Conservation (phyloP, 1,139 yeast genomes). For the Blastobotrys persicus region DNA sequence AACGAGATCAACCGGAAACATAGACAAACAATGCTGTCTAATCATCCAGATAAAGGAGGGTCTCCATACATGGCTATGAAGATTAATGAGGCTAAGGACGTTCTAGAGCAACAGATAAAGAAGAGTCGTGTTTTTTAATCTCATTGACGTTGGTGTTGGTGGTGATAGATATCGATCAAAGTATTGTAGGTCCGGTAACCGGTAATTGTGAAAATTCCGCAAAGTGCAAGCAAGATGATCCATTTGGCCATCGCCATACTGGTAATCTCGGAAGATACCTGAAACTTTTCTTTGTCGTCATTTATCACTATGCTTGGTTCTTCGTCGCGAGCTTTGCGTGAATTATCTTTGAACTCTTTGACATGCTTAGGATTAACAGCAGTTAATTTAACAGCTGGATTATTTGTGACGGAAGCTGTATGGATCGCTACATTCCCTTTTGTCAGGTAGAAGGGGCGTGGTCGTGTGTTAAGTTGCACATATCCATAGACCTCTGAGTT, state of each 20-base stretch:
- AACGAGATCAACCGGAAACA: constrained; percentile 53
- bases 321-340: background rate
- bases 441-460: constrained; percentile 1
- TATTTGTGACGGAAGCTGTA: background rate
- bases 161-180: background rate
- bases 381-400: background rate
- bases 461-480: background rate
- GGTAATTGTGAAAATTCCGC: background rate
- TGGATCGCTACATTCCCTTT: background rate
- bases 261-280: background rate
- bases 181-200: background rate
- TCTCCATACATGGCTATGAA: constrained; percentile 68
- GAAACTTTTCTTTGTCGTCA: background rate
- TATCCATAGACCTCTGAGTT: background rate
- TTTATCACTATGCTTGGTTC: background rate
- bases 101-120: constrained; percentile 44
- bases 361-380: background rate
- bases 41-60: constrained; percentile 80
- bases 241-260: background rate
- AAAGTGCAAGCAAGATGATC: background rate
- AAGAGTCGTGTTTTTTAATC: constrained; percentile 14
- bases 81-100: constrained; percentile 71
- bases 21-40: constrained; percentile 60
- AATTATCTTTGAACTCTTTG: too few relatives aligned
- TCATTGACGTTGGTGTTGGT: background rate